Conservation (phyloP, 495 filamentous ascomycete genomes). For the Bryoglossum gracile region DNA sequence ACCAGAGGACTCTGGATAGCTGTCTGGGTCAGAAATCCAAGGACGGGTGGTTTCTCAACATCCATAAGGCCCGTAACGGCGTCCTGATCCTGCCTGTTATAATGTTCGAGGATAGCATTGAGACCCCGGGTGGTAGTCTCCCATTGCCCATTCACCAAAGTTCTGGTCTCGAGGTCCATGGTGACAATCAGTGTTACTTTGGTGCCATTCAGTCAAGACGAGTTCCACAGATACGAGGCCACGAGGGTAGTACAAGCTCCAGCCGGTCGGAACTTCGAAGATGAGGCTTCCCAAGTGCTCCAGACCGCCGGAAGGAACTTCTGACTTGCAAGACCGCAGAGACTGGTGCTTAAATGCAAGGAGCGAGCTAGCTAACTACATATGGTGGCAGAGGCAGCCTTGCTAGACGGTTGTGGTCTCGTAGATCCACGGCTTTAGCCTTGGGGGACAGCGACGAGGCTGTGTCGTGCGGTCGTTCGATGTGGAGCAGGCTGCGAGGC, state of each 20-base stretch:
- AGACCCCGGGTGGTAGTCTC: constrained; percentile 42
- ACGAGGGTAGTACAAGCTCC: constrained; percentile 4
- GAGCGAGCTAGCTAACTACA: not conserved
- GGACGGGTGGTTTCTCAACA: constrained; percentile 37
- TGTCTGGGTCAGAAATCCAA: constrained; percentile 71
- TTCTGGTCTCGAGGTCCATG: constrained; percentile 42
- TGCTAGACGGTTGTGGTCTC: not conserved
- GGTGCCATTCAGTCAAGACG: constrained; percentile 12
- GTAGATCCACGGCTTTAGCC: constrained; percentile 8
- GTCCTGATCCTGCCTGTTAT: constrained; percentile 25
- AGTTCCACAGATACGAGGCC: not conserved
- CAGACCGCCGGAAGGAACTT: not conserved
- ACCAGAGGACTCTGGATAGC: constrained; percentile 66
- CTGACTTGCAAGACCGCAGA: too few relatives aligned
- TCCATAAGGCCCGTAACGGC: constrained; percentile 17
- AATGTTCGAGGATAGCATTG: constrained; percentile 32
- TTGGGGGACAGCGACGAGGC: constrained; percentile 15
- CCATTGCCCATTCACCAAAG: constrained; percentile 53
- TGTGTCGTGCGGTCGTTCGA: constrained; percentile 1
- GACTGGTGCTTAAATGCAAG: not conserved
- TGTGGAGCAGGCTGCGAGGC: too few relatives aligned
- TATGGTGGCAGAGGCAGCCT: not conserved
- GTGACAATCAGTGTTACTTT: constrained; percentile 1
- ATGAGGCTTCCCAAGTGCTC: not conserved
- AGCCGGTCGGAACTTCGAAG: not conserved